A percentile compares a stretch with the other conserved stretches of the same genome.
Evolutionary conservation across 805 yeast species (phyloP).

Genomic region (Sungouiozyma ichnusensis): DNA sequence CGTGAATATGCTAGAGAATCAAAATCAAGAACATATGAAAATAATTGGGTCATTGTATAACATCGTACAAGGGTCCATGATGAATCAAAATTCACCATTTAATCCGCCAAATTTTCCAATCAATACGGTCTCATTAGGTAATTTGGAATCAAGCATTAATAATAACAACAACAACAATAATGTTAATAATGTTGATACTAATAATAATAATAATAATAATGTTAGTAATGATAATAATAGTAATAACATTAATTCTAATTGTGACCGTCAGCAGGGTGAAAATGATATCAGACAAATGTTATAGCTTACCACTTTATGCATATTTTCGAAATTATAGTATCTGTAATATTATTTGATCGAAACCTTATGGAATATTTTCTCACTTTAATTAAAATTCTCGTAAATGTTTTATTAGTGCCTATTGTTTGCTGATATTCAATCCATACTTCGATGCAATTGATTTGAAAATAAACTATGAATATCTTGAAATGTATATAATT

Average conservation of each 20-base stretch:
- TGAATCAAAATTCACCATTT: not conserved
- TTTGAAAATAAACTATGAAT: not conserved
- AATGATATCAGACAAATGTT: not conserved
- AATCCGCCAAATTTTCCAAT: not conserved
- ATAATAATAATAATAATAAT: too few relatives aligned
- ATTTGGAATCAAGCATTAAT: not conserved
- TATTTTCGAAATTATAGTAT: not conserved
- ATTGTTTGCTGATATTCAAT: too few relatives aligned
- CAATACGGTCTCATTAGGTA: not conserved
- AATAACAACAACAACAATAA: not conserved
- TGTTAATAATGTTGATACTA: too few relatives aligned
- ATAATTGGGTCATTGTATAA: slow-evolving; percentile 1
- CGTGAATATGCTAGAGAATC: not conserved
- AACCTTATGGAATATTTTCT: too few relatives aligned
- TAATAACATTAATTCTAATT: not conserved
- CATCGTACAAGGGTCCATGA: not conserved
- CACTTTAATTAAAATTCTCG: too few relatives aligned
- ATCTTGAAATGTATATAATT: not conserved
- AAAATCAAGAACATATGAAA: slow-evolving; percentile 4
- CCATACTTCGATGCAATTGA: not conserved
- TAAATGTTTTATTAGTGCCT: too few relatives aligned
- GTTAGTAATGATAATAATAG: too few relatives aligned
- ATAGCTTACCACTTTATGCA: not conserved
- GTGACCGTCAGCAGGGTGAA: not conserved
- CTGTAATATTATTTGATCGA: not conserved